These are phyloP conservation scores for Hippophae rhamnoides DNA, from an alignment of 306 rosid genomes.

Conservation along the genomic window DNA sequence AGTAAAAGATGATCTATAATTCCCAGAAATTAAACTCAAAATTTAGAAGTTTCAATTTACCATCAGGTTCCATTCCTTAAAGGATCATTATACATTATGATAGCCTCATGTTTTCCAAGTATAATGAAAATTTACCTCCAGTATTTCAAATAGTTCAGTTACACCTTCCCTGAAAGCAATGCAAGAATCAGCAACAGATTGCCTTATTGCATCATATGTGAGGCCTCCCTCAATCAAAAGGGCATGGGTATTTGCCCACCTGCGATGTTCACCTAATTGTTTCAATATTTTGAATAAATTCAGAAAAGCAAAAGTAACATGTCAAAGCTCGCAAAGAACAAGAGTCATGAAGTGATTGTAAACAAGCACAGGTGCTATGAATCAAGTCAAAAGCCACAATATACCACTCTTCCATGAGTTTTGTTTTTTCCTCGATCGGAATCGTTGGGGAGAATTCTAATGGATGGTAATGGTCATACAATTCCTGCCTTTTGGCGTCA, in stretches of 20 bases:
- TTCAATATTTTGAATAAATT: background rate
- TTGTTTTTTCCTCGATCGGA: constrained; percentile 65
- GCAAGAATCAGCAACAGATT: constrained; percentile 61
- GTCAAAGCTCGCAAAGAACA: background rate
- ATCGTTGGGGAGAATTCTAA: constrained; percentile 71
- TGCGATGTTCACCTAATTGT: constrained; percentile 23
- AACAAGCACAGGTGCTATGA: background rate
- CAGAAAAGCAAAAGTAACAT: background rate
- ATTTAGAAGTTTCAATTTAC: constrained; percentile 2
- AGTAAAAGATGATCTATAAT: background rate
- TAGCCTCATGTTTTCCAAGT: background rate
- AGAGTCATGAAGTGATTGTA: background rate
- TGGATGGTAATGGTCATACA: constrained; percentile 70
- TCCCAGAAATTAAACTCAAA: background rate
- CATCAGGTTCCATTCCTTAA: background rate
- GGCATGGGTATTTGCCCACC: constrained; percentile 85
- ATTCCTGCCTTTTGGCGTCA: constrained; percentile 57
- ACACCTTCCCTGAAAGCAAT: constrained; percentile 96
- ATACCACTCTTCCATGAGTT: constrained; percentile 95
- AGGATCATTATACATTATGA: background rate
- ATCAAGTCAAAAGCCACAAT: constrained; percentile 1
- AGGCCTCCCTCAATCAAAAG: constrained; percentile 91
- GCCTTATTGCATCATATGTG: constrained; percentile 55
- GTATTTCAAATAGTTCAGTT: constrained; percentile 59
- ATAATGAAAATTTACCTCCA: constrained; percentile 43